Evolutionary conservation across 768 basidiomycete species (phyloP), one percentile per base, ranked within the genome.

Genomic region (Sutorius australiensis): DNA sequence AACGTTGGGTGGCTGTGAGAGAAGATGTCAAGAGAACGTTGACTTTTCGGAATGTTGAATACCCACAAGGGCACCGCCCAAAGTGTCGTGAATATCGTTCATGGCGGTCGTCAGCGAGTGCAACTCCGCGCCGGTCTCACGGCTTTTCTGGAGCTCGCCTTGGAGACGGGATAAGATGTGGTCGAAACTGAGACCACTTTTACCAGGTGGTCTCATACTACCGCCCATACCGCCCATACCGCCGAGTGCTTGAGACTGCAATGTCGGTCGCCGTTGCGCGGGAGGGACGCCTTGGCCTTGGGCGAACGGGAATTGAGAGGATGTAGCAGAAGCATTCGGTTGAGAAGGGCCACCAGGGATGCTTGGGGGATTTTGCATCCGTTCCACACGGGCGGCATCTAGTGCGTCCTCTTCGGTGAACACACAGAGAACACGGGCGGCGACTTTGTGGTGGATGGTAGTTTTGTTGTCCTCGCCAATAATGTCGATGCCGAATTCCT

Each of bases 401-500:
- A 82, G 84, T 1, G 82, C 87, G 63, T 99, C 97, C 54, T 92
- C 89, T 38, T 92, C 86, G 0, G 78, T 82, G 60, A 95, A 86
- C 5, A 98, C 82, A 61, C 95, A 94, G 48, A 91, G 80, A 33
- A 94, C 93, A 28, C 92, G 89, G 5, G 95, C 94, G 10, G 97
- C 93, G 48, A 98, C 97, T 71, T 99, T 98, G 75, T 98, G 95
- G 72, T 99, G 97, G 45, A 98, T 86, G 52, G 98, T 94, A 2
- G 92, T 95, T 72, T 91, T 91, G 78, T 95, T 97, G 76, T 99
- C 97, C 65, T 99, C 97, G 57, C 92, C 90, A 49, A 97, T 91
- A 57, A 99, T 99, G 74, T 98, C 97, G 64, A 98, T 99, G 51
- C 97, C 97, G 68, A 97, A 98, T 86, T 98, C 95, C 94, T 95